Conservation (phyloP, 352 stramenopile species). For the Globisporangium megalacanthum region DNA sequence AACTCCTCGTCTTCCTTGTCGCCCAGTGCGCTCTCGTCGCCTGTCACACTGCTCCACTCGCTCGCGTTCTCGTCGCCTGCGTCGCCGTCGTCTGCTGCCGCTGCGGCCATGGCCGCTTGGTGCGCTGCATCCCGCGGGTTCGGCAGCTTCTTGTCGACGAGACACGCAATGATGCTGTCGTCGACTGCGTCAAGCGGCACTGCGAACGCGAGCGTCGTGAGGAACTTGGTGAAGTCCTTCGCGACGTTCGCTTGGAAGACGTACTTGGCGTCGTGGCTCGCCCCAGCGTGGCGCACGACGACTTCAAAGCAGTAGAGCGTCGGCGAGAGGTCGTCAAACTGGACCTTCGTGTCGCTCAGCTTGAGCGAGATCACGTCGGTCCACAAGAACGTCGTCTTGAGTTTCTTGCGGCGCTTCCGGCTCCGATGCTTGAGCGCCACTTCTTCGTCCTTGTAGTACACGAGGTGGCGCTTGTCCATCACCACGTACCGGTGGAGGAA, state of each 20-base stretch:
- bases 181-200: constrained; percentile 60
- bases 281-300: constrained; percentile 43
- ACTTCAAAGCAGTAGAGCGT: constrained; percentile 79
- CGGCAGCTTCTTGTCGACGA: constrained; percentile 57
- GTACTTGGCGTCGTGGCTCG: constrained; percentile 62
- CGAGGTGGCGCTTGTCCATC: constrained; percentile 57
- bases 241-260: constrained; percentile 67
- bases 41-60: constrained; percentile 83
- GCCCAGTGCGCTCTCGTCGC: constrained; percentile 73
- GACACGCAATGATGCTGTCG: constrained; percentile 51
- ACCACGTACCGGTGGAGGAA: constrained; percentile 82
- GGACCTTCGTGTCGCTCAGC: constrained; percentile 66
- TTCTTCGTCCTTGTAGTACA: constrained; percentile 84
- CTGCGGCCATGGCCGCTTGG: constrained; percentile 20
- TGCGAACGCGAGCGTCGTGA: constrained; percentile 60
- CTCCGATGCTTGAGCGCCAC: constrained; percentile 72
- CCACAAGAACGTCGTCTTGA: constrained; percentile 75
- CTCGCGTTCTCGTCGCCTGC: constrained; percentile 56
- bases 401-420: constrained; percentile 63
- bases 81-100: constrained; percentile 14
- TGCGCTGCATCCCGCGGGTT: constrained; percentile 37
- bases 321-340: constrained; percentile 82
- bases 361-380: constrained; percentile 51
- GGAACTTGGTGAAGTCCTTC: constrained; percentile 77
- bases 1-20: constrained; percentile 82